phyloP scores from a whole-genome alignment of 768 basidiomycete species.

The Russula sp. region DNA sequence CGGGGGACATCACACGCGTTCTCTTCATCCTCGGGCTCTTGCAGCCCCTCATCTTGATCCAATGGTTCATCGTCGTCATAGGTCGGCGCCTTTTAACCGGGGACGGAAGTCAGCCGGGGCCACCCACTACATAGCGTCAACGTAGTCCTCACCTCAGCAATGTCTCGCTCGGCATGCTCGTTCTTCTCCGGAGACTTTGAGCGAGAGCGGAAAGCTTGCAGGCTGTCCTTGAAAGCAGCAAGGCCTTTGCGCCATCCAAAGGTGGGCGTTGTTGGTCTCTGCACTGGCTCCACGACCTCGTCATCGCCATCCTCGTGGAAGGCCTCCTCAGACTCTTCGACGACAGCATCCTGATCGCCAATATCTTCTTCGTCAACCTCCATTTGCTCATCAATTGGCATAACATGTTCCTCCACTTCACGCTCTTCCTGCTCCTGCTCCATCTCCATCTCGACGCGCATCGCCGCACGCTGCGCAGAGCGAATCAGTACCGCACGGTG shows the following conservation, averaged over 20 bases:
- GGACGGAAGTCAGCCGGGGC: neutral
- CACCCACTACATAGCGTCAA: neutral
- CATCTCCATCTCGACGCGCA: conserved; percentile 45
- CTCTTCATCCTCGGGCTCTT: conserved; percentile 21
- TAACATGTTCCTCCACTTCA: conserved; percentile 20
- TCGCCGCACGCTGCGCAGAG: conserved; percentile 56
- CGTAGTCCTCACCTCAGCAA: conserved; percentile 7
- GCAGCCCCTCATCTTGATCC: conserved; percentile 19
- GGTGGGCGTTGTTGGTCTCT: conserved; percentile 29
- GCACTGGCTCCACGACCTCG: conserved; percentile 25
- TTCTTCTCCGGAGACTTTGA: conserved; percentile 26
- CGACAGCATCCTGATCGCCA: conserved; percentile 12
- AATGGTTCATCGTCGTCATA: conserved; percentile 28
- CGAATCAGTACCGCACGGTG: conserved; percentile 68
- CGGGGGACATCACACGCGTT: conserved; percentile 16
- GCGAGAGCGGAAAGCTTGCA: conserved; percentile 30
- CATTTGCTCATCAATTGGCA: conserved; percentile 20
- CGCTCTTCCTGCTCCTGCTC: conserved; percentile 45
- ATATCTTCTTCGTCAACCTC: conserved; percentile 20
- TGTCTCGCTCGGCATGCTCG: conserved; percentile 10
- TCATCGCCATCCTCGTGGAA: conserved; percentile 28
- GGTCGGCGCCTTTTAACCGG: neutral
- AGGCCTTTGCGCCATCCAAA: conserved; percentile 34
- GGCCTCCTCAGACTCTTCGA: conserved; percentile 16
- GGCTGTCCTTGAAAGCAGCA: conserved; percentile 30